These are phyloP conservation scores for Xanthoconium purpureum DNA, from an alignment of 768 basidiomycete genomes.

Conservation along the genomic window DNA sequence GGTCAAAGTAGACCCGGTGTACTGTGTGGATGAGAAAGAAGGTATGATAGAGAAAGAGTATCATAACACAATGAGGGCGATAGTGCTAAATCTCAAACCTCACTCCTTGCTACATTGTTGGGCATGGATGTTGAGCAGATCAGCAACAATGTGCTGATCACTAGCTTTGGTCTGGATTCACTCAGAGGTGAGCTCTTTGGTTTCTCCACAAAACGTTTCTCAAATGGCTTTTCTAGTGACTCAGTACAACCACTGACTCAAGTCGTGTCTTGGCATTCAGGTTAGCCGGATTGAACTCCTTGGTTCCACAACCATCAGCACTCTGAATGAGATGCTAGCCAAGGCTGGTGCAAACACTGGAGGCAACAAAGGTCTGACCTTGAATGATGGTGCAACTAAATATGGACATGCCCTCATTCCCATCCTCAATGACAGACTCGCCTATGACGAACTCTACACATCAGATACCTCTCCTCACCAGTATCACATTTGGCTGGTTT, in stretches of 20 bases:
- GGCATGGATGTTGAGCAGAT: slow-evolving; percentile 29
- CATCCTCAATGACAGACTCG: slow-evolving; percentile 30
- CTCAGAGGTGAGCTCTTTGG: slow-evolving; percentile 20
- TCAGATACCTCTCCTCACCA: slow-evolving; percentile 27
- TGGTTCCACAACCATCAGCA: slow-evolving; percentile 22
- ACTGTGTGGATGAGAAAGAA: no score
- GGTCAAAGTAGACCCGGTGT: no score
- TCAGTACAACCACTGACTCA: no score
- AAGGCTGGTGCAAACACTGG: slow-evolving; percentile 14
- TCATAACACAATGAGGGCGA: slow-evolving; percentile 14
- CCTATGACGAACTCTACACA: slow-evolving; percentile 32
- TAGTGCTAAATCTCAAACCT: slow-evolving; percentile 21
- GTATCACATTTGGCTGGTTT: slow-evolving; percentile 32
- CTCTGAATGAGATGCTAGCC: slow-evolving; percentile 25
- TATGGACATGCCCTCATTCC: slow-evolving; percentile 30
- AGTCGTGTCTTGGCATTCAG: slow-evolving; percentile 25
- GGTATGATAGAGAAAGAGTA: no score
- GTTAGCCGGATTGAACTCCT: slow-evolving; percentile 24
- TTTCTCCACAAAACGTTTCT: not conserved
- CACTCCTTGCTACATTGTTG: slow-evolving; percentile 23
- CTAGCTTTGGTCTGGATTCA: slow-evolving; percentile 26
- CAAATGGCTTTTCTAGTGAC: slow-evolving; percentile 15
- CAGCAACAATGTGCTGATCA: slow-evolving; percentile 29
- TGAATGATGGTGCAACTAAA: slow-evolving; percentile 26
- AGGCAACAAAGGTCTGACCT: not conserved